phyloP scores from a whole-genome alignment of 352 stramenopile species.

The Pythium phragmitis region DNA sequence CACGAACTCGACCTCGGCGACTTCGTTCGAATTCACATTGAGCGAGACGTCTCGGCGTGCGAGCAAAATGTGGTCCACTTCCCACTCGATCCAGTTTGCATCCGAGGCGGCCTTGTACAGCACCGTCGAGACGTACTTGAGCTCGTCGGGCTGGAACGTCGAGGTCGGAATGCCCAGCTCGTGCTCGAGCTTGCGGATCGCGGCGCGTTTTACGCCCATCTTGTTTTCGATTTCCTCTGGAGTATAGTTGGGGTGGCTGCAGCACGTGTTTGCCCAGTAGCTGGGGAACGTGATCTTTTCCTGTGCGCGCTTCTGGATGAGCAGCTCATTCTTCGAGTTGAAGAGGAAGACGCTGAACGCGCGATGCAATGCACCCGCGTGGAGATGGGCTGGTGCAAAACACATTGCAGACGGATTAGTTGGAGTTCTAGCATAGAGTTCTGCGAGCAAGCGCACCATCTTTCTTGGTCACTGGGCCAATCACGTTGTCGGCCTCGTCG shows the following conservation, averaged over 20 bases:
- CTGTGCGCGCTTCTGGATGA: slow-evolving; percentile 90
- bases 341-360: slow-evolving; percentile 89
- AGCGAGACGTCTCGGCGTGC: slow-evolving; percentile 80
- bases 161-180: slow-evolving; percentile 94
- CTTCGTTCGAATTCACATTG: slow-evolving; percentile 93
- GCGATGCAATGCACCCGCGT: slow-evolving; percentile 77
- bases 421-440: too few relatives aligned
- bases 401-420: not conserved
- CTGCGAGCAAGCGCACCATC: slow-evolving; percentile 36
- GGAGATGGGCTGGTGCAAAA: slow-evolving; percentile 54
- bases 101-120: slow-evolving; percentile 95
- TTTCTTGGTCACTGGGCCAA: slow-evolving; percentile 88
- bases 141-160: slow-evolving; percentile 78
- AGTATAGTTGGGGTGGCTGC: slow-evolving; percentile 95
- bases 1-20: slow-evolving; percentile 90
- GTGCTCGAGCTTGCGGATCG: slow-evolving; percentile 97
- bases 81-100: slow-evolving; percentile 96
- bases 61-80: slow-evolving; percentile 99
- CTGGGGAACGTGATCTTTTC: slow-evolving; percentile 99
- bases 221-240: slow-evolving; percentile 86
- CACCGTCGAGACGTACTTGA: slow-evolving; percentile 97
- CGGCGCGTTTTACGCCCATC: slow-evolving; percentile 90
- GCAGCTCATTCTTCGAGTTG: slow-evolving; percentile 81
- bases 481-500: slow-evolving; percentile 75
- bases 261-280: slow-evolving; percentile 99